Percentiles rank a stretch among this genome's conserved stretches.
Evolutionary conservation across 1,139 yeast genomes (phyloP).

Genomic region (Yamadazyma songkhlaensis): DNA sequence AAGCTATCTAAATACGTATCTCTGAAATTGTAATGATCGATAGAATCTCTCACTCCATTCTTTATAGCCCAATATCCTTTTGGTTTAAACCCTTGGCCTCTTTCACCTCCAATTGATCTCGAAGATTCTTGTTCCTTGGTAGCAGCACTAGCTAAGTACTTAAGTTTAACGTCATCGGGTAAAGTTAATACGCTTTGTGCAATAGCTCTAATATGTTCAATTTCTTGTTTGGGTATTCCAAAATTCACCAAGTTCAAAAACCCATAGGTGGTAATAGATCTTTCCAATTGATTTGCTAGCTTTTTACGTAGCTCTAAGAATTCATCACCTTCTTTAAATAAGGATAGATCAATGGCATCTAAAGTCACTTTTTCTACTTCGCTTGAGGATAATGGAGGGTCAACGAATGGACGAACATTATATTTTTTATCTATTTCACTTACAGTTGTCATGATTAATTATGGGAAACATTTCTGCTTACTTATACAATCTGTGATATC

Average conservation of each 20-base stretch:
- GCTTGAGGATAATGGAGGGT: constrained; percentile 20
- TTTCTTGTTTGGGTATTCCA: constrained; percentile 27
- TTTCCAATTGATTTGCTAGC: constrained; percentile 31
- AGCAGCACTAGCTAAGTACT: constrained; percentile 38
- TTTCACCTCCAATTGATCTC: constrained; percentile 35
- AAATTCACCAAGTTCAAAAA: constrained; percentile 42
- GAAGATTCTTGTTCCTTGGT: constrained; percentile 28
- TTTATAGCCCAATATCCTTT: constrained; percentile 44
- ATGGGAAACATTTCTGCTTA: neutral
- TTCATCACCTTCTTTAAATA: constrained; percentile 33
- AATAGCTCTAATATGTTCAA: constrained; percentile 31
- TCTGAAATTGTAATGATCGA: constrained; percentile 40
- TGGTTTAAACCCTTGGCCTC: constrained; percentile 48
- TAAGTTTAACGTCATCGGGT: constrained; percentile 40
- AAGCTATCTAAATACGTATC: constrained; percentile 29
- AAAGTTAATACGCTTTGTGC: constrained; percentile 37
- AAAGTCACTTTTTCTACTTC: constrained; percentile 22
- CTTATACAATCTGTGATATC: neutral
- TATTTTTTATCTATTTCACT: constrained; percentile 24
- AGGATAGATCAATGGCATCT: constrained; percentile 35
- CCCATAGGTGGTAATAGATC: constrained; percentile 42
- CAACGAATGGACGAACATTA: constrained; percentile 32
- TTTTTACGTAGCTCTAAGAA: constrained; percentile 20
- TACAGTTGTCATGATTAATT: constrained; percentile 2
- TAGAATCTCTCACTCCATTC: constrained; percentile 39